Conservation (phyloP, 1,284 basidiomycete genomes). For the Tranzscheliella williamsii region DNA sequence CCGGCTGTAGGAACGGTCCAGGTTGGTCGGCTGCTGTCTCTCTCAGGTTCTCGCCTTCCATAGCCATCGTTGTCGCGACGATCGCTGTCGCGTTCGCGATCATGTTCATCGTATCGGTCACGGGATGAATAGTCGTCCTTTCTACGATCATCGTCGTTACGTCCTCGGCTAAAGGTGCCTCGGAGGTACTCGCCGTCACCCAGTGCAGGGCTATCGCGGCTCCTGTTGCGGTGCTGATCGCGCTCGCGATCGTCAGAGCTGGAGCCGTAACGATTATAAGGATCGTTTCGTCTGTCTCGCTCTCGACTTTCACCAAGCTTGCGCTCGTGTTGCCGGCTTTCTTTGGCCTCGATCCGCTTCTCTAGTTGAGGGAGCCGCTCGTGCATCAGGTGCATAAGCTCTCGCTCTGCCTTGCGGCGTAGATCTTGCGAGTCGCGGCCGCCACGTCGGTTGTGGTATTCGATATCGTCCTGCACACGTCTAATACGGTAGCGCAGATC, state of each 20-base stretch:
- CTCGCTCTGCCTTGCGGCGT: slow-evolving; percentile 81
- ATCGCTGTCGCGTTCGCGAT: slow-evolving; percentile 18
- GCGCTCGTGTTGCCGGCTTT: slow-evolving; percentile 74
- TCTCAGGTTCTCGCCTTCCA: no score
- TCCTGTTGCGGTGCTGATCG: slow-evolving; percentile 11
- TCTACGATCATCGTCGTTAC: slow-evolving; percentile 1
- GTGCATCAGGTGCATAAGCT: slow-evolving; percentile 83
- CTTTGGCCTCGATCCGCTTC: slow-evolving; percentile 77
- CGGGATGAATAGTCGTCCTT: slow-evolving; percentile 47
- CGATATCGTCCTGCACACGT: slow-evolving; percentile 88
- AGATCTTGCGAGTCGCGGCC: slow-evolving; percentile 76
- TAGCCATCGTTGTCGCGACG: slow-evolving; percentile 48
- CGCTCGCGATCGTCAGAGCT: slow-evolving; percentile 30
- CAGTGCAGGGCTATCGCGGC: slow-evolving; percentile 10
- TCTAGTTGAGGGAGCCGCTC: slow-evolving; percentile 90
- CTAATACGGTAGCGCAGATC: slow-evolving; percentile 84
- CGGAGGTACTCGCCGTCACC: slow-evolving; percentile 48
- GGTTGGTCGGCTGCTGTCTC: slow-evolving; percentile 62
- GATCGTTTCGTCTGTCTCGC: slow-evolving; percentile 81
- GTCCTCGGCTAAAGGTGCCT: slow-evolving; percentile 33
- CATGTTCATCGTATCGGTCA: slow-evolving; percentile 60
- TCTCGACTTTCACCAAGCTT: slow-evolving; percentile 66
- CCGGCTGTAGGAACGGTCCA: slow-evolving; percentile 52
- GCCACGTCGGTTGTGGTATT: slow-evolving; percentile 79
- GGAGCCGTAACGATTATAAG: slow-evolving; percentile 54